Percentiles rank a stretch among this genome's conserved stretches.
phyloP scores from a whole-genome alignment of 1,139 yeast genomes.

The Magnusiomyces paraingens region DNA sequence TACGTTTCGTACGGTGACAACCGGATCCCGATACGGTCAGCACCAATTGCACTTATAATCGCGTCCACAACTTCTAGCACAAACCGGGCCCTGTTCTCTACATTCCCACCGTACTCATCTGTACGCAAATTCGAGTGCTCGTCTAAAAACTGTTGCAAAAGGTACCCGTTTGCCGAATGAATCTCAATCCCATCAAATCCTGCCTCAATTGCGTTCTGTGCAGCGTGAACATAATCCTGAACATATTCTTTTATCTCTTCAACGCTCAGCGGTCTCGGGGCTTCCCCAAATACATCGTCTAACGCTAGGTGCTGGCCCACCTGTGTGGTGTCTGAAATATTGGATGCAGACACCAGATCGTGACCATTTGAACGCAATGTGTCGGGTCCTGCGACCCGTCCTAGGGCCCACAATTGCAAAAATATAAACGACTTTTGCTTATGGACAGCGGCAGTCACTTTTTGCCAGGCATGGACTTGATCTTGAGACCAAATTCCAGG shows the following conservation, averaged over 20 bases:
- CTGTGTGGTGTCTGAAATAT: background rate
- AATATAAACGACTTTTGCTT: conserved; percentile 33
- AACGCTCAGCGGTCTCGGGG: conserved; percentile 34
- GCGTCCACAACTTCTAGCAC: conserved; percentile 50
- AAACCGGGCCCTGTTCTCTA: conserved; percentile 60
- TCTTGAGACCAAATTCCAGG: conserved; percentile 44
- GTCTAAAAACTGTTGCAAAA: conserved; percentile 48
- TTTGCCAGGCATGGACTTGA: conserved; percentile 37
- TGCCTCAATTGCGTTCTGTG: conserved; percentile 43
- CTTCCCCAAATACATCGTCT: conserved; percentile 6
- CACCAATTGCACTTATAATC: conserved; percentile 46
- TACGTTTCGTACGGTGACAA: conserved; percentile 43
- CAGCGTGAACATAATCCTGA: conserved; percentile 37
- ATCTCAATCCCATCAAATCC: conserved; percentile 68
- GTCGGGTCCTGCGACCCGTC: conserved; percentile 34
- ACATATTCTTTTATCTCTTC: conserved; percentile 37
- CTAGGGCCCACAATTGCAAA: conserved; percentile 40
- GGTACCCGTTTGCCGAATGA: conserved; percentile 66
- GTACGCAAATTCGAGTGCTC: conserved; percentile 50
- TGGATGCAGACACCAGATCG: conserved; percentile 26
- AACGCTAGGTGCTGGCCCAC: background rate
- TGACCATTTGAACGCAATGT: conserved; percentile 32
- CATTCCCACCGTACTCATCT: conserved; percentile 63
- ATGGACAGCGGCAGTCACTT: conserved; percentile 35
- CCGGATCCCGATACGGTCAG: conserved; percentile 48